Percentiles rank a stretch among this genome's conserved stretches.
These are phyloP conservation scores for Citrus cavaleriei DNA, from an alignment of 345 rosid species.

Conservation along the genomic window DNA sequence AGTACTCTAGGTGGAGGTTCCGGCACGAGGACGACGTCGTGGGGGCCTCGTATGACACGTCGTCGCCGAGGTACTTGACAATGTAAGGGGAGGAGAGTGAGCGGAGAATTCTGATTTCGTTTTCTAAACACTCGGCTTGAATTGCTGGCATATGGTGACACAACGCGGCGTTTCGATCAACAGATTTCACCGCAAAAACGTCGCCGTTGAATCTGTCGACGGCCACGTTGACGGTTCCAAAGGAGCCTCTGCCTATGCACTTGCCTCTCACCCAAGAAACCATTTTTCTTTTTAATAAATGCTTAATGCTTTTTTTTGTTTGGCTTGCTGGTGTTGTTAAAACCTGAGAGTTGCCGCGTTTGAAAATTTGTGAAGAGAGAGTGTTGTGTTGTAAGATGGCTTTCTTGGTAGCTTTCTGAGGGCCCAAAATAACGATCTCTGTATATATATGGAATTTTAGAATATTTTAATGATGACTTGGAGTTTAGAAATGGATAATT, in stretches of 20 bases:
- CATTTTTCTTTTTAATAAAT: neutral
- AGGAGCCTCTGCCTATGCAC: conserved; percentile 57
- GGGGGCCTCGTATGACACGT: conserved; percentile 29
- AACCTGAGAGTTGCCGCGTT: neutral
- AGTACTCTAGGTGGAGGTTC: conserved; percentile 67
- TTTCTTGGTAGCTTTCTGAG: neutral
- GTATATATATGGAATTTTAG: neutral
- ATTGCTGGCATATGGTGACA: conserved; percentile 16
- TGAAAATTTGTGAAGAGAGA: neutral
- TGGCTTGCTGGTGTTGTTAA: neutral
- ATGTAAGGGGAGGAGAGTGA: conserved; percentile 44
- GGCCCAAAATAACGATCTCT: conserved; percentile 1
- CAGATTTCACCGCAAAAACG: conserved; percentile 65
- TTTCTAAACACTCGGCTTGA: conserved; percentile 46
- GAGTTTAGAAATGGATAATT: conserved; percentile 19
- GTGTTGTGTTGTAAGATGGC: neutral
- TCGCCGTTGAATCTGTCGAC: conserved; percentile 29
- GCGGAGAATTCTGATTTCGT: conserved; percentile 51
- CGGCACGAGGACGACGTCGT: conserved; percentile 35
- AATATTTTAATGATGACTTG: conserved; percentile 6
- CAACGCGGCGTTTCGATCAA: conserved; percentile 23
- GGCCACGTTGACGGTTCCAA: conserved; percentile 52
- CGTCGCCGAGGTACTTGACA: conserved; percentile 52
- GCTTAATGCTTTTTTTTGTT: no score
- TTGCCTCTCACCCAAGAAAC: conserved; percentile 52